These are phyloP conservation scores for Sporothrix pallida DNA, from an alignment of 2,329 filamentous ascomycete genomes.

Conservation along the genomic window DNA sequence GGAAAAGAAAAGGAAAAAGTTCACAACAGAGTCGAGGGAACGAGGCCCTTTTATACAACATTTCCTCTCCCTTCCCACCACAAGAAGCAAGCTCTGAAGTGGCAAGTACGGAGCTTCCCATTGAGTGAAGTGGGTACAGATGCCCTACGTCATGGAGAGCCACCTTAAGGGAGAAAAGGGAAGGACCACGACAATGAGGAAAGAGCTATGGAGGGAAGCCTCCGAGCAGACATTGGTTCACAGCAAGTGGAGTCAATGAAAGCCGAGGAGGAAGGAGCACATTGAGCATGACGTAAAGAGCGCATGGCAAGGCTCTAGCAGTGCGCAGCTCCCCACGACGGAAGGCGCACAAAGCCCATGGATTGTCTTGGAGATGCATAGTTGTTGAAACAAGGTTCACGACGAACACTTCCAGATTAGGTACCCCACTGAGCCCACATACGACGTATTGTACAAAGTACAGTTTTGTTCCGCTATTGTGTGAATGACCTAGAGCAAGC, in stretches of 20 bases:
- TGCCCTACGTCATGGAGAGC: conserved; percentile 18
- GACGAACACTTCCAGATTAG: background rate
- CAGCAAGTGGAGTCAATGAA: background rate
- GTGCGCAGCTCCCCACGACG: background rate
- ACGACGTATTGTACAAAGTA: too few relatives aligned
- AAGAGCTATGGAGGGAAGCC: conserved; percentile 25
- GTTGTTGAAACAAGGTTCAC: conserved; percentile 15
- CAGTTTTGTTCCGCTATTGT: background rate
- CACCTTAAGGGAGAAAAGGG: background rate
- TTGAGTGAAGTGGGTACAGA: background rate
- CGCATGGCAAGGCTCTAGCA: background rate
- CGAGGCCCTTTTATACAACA: conserved; percentile 30
- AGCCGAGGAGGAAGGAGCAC: background rate
- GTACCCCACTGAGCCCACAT: background rate
- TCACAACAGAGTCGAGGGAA: background rate
- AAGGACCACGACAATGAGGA: background rate
- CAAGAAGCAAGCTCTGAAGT: background rate
- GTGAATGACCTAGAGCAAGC: background rate
- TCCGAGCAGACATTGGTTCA: background rate
- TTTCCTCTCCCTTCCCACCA: background rate
- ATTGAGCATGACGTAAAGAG: conserved; percentile 16
- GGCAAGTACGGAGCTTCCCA: conserved; percentile 1
- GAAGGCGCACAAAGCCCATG: conserved; percentile 8
- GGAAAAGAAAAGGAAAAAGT: background rate
- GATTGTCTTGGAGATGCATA: background rate